Base-by-base conservation (phyloP, 805 yeast species). In the Saturnispora zaruensis region DNA sequence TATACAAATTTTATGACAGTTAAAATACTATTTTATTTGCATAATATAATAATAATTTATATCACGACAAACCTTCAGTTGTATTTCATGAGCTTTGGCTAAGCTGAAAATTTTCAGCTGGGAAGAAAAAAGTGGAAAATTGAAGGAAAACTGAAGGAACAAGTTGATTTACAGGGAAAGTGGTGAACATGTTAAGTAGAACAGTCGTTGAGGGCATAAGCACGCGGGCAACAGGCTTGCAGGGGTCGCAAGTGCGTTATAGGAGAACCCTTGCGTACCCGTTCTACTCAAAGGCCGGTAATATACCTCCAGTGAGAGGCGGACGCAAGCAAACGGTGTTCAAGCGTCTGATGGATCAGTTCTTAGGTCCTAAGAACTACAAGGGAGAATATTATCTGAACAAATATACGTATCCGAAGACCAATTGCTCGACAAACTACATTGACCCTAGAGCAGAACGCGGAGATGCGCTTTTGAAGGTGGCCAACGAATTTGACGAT, bases 281-380 rank as follows among this genome's bases (percentile, higher is more conserved):
- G 8, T 65, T 65, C 41, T 77, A 76, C 56, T 73, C 74, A n/a
- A 71, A 68, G 51, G 67, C 72, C 49, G 69, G 69, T 52, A 55
- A 70, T 64, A 59, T 71, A 70, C 66, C 67, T 32, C 65, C 66
- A 24, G 49, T 62, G 21, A 56, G 64, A 49, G 52, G 65, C 55
- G 61, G 65, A 53, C 66, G 68, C 52, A 74, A 72, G 46, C 68
- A 64, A 55, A 74, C 85, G 7, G 77, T 76, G 51, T 72, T 84
- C 62, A 78, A 77, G 59, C 73, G 78, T 63, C 79, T 80, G 37
- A 71, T 88, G 77, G 78, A 79, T 56, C 78, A 75, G 55, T 89
- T 87, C 69, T 70, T 89, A 50, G 97, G 97, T 3, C 91, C 91
- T 36, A 78, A 74, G 64, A 88, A 87, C 67, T 79, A 79, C 68